Evolutionary conservation across 352 stramenopile genomes (phyloP).

Genomic region (Phytophthora aleatoria): DNA sequence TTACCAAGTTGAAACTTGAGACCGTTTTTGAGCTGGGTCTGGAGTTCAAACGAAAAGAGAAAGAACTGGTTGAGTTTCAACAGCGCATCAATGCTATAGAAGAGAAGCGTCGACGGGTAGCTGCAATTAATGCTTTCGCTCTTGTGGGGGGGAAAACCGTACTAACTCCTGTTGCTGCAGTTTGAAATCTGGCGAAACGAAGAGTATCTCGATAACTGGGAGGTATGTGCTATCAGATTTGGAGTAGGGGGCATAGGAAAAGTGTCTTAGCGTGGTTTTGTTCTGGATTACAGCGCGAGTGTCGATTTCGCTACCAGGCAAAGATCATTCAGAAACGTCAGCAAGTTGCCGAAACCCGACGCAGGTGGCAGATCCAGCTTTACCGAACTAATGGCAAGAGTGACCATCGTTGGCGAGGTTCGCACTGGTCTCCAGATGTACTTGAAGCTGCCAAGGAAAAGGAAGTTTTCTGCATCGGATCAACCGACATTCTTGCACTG

Average conservation of each 20-base stretch:
- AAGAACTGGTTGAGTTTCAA: constrained; percentile 39
- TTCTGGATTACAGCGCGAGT: constrained; percentile 55
- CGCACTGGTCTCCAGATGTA: constrained; percentile 50
- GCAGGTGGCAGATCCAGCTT: constrained; percentile 55
- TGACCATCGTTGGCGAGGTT: constrained; percentile 60
- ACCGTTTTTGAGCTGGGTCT: constrained; percentile 63
- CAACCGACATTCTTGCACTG: constrained; percentile 51
- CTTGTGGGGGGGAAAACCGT: background rate
- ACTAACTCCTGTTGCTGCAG: constrained; percentile 29
- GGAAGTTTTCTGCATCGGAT: constrained; percentile 55
- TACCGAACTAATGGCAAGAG: constrained; percentile 63
- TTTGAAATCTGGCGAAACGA: constrained; percentile 78
- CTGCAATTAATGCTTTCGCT: background rate
- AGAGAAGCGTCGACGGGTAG: constrained; percentile 55
- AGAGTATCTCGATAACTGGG: constrained; percentile 82
- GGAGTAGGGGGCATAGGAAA: background rate
- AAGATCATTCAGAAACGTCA: constrained; percentile 39
- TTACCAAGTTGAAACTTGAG: constrained; percentile 66
- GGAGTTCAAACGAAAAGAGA: constrained; percentile 61
- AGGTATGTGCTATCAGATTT: constrained; percentile 41
- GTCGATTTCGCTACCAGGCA: constrained; percentile 47
- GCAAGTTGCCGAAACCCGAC: constrained; percentile 53
- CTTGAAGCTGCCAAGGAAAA: constrained; percentile 54
- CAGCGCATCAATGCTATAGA: constrained; percentile 45
- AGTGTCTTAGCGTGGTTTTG: constrained; percentile 3